These are phyloP conservation scores for Phascolomyces articulosus DNA, from an alignment of 371 early-diverging fungal species.

Conservation along the genomic window DNA sequence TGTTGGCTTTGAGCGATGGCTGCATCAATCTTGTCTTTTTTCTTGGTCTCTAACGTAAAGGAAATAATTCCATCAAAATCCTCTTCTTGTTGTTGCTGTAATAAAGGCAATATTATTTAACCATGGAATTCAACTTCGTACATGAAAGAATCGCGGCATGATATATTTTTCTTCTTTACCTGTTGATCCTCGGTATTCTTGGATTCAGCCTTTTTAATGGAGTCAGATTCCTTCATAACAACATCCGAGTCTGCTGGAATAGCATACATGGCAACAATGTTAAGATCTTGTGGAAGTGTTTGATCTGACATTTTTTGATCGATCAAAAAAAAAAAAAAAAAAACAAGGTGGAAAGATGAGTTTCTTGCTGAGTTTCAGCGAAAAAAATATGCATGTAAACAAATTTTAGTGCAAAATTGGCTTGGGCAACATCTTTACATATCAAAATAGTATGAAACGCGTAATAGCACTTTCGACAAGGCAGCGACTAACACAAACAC, in stretches of 20 bases:
- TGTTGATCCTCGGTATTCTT: not conserved
- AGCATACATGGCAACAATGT: not conserved
- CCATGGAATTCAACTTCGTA: no score
- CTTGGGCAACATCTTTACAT: no score
- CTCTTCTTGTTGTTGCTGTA: not conserved
- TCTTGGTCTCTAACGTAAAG: not conserved
- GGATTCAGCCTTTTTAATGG: not conserved
- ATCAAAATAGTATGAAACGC: slow-evolving; percentile 1
- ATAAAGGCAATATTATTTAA: no score
- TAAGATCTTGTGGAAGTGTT: not conserved
- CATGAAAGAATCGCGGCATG: not conserved
- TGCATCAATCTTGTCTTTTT: not conserved
- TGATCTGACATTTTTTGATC: not conserved
- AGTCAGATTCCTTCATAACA: not conserved
- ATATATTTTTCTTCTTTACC: not conserved
- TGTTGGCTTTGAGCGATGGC: not conserved
- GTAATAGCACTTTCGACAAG: not conserved
- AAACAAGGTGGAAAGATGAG: no score
- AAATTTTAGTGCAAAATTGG: not conserved
- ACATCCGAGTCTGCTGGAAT: not conserved
- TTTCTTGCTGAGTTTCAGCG: no score
- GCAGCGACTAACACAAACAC: not conserved
- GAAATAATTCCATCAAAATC: not conserved
- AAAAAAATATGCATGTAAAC: no score
- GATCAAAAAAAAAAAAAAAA: not conserved